Evolutionary conservation across 108 stramenopile species (phyloP), one percentile per base, ranked within the genome.

Genomic region (Phaeodactylum tricornutum): DNA sequence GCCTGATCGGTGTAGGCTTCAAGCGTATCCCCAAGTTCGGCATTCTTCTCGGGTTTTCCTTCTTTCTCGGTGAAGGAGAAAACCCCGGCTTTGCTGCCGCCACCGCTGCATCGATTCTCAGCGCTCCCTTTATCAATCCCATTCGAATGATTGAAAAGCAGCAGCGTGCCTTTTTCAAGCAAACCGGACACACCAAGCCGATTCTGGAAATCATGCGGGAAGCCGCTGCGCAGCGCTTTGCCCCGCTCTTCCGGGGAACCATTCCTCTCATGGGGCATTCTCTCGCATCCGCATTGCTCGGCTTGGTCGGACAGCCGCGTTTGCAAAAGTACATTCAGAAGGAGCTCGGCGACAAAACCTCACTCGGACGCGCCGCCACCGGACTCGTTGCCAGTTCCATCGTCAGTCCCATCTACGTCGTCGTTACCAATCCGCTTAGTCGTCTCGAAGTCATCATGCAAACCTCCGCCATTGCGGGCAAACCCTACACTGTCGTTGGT

Each of bases 71-170:
- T 28, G 83, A 79, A 47, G 84, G 78, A 29, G 91, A 87, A 17
- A 71, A 69, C 42, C 81, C 85, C 6, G 80, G 84, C 25, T 50
- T 72, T 53, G 45, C 65, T 7, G 77, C 91, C 22, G 91, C 91
- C 34, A 80, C 79, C 35, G 86, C 81, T 28, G 91, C 91, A 11
- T 81, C 79, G 16, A 74, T 93, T 42, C 62, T 86, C 8, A 71
- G 69, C 26, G 91, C 91, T 24, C 84, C 84, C 5, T 93, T 93
- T 53, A 93, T 93, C 64, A 93, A 93, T 52, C 91, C 91, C 34
- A 89, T 93, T 48, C 82, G 92, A 21, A 89, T 93, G 87, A 89
- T 93, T 68, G 92, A 93, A 65, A 93, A 93, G 78, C 92, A 93
- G 58, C 92, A 93, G 53, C 82, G 92, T 24, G 87, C 87, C 32